phyloP scores from a whole-genome alignment of 129 eudicot genomes.

The Cynara cardunculus region DNA sequence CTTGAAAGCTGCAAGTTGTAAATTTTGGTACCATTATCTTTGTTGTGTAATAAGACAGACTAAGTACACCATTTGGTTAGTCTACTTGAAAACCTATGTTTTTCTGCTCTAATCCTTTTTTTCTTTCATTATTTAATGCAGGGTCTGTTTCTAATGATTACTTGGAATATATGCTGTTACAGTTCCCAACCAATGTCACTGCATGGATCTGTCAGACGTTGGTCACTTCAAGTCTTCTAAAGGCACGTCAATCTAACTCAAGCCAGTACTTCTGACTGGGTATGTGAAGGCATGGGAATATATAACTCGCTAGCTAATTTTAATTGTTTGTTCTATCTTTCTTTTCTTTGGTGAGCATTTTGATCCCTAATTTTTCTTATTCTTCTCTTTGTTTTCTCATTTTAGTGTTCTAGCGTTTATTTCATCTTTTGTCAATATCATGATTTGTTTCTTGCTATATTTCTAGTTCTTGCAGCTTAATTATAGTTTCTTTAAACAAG shows the following conservation, averaged over 20 bases:
- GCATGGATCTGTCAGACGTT: conserved; percentile 94
- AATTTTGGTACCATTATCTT: conserved; percentile 1
- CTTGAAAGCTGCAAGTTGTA: conserved; percentile 9
- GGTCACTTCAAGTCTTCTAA: conserved; percentile 97
- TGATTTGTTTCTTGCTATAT: not conserved
- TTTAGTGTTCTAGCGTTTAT: not conserved
- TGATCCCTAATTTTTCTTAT: not conserved
- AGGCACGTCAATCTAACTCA: conserved; percentile 82
- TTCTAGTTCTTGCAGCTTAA: conserved; percentile 11
- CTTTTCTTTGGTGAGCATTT: not conserved
- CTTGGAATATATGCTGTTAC: conserved; percentile 85
- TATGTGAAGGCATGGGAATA: conserved; percentile 23
- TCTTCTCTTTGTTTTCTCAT: not conserved
- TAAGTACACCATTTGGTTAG: not conserved
- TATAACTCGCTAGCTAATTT: not conserved
- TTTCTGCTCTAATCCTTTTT: conserved; percentile 14
- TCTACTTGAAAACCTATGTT: not conserved
- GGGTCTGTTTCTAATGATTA: conserved; percentile 95
- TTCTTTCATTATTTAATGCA: conserved; percentile 28
- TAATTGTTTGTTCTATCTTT: not conserved
- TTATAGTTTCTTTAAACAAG: not conserved
- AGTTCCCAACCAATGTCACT: conserved; percentile 95
- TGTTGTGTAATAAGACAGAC: conserved; percentile 6
- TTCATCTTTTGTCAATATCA: not conserved
- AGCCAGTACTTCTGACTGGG: conserved; percentile 43